A percentile compares a stretch with the other conserved stretches of the same genome.
Evolutionary conservation across 371 early-diverging fungal species (phyloP).

Genomic region (Massospora cicadina): DNA sequence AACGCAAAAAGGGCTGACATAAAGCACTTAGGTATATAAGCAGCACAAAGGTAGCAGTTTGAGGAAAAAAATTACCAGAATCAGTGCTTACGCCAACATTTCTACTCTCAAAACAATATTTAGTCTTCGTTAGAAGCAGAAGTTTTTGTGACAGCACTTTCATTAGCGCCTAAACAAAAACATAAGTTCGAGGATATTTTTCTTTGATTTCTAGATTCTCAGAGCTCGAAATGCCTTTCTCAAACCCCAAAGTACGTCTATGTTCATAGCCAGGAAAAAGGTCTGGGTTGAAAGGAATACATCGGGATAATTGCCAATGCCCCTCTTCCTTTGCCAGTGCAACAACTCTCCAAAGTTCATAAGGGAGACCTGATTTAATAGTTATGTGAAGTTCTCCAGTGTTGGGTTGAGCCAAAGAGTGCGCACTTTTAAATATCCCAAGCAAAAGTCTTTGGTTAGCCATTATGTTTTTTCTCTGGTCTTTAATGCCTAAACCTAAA

Average conservation of each 20-base stretch:
- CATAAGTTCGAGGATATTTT: conserved; percentile 43
- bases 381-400: conserved; percentile 63
- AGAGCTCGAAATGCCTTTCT: conserved; percentile 50
- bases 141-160: no score
- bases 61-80: no score
- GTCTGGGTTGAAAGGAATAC: conserved; percentile 41
- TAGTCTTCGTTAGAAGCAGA: no score
- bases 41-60: no score
- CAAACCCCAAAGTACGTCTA: conserved; percentile 82
- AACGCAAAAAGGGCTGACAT: no score
- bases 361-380: conserved; percentile 70
- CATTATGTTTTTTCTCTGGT: conserved; percentile 69
- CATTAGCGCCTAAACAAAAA: conserved; percentile 37
- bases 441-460: conserved; percentile 62
- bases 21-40: no score
- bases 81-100: no score
- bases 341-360: conserved; percentile 70
- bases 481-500: conserved; percentile 73
- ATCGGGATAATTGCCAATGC: conserved; percentile 28
- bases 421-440: conserved; percentile 40
- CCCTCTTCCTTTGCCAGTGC: conserved; percentile 47
- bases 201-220: conserved; percentile 63
- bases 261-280: conserved; percentile 80
- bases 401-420: background rate
- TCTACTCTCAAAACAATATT: no score